Base-by-base conservation (phyloP, 2,329 filamentous ascomycete genomes). In the Kalaharituber pfeilii region DNA sequence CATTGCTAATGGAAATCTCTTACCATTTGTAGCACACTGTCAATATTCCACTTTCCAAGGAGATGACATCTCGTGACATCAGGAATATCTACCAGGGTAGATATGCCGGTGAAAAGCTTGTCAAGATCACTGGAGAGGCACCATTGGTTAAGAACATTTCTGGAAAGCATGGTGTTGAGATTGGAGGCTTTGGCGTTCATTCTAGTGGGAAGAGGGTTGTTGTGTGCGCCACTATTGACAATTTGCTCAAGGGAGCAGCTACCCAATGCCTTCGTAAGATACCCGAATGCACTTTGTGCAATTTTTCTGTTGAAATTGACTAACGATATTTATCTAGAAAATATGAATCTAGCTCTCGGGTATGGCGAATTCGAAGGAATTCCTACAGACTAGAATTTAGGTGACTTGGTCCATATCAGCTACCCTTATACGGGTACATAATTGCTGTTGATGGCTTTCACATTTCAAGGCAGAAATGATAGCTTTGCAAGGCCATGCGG, bases 141-240 rank as follows among this genome's bases (percentile, higher is more conserved):
- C 91, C 89, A 2, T 72, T 81, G 9, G 89, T 96, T 54, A 93
- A 87, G 72, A 73, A 80, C 62, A 95, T 95, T 64, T 78, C 78
- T 62, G 80, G 83, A 59, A 85, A 82, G 71, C 89, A 96, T 67
- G 83, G 85, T 22, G 82, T 94, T 3, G 88, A 96, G 71, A 87
- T 98, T 68, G 91, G 91, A 56, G 88, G 85, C 0, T 96, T 96
- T 65, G 87, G 86, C n/a, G 86, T 95, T 36, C 83, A 95, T 71
- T 86, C 78, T 62, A 80, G 78, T 22, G 89, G 89, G 55, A 91
- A 87, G 77, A 77, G 91, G 51, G 88, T 93, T 0, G 89, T 96
- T n/a, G 78, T 96, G 59, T 93, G 88, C 66, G 85, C 83, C 18
- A 94, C 85, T 2, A 94, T 95, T 65, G 88, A 95, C 70, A 94